Evolutionary conservation across 768 basidiomycete species (phyloP).

Genomic region (Piloderma croceum): DNA sequence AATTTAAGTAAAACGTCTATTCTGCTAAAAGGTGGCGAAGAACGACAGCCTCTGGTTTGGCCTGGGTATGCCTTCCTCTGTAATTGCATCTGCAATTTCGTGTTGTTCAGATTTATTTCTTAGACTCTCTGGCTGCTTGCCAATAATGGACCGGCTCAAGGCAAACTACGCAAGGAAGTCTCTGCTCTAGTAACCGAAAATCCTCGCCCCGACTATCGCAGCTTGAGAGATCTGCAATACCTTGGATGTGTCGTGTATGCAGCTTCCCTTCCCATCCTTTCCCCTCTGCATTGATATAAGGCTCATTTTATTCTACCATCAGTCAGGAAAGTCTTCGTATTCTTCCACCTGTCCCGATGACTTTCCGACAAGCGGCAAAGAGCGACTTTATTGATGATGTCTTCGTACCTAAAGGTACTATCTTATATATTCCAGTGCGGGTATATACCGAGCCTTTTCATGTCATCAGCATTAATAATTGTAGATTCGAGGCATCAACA

Average conservation of each 20-base stretch:
- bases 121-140: constrained; percentile 51
- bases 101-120: constrained; percentile 8
- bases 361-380: constrained; percentile 32
- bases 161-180: constrained; percentile 49
- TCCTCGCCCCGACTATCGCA: constrained; percentile 33
- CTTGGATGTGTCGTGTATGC: constrained; percentile 38
- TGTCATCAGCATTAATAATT: constrained; percentile 5
- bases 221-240: constrained; percentile 35
- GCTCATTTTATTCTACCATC: neutral
- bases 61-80: constrained; percentile 34
- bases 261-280: neutral
- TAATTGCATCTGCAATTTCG: neutral
- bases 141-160: constrained; percentile 44
- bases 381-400: constrained; percentile 37
- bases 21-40: constrained; percentile 18
- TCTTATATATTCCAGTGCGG: constrained; percentile 33
- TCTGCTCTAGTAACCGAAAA: constrained; percentile 30
- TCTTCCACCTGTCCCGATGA: constrained; percentile 37
- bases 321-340: constrained; percentile 39
- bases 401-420: constrained; percentile 38
- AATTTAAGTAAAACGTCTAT: neutral
- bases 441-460: too few relatives aligned
- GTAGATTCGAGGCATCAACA: constrained; percentile 47
- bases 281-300: neutral
- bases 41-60: constrained; percentile 42